Conservation (phyloP, 2,329 filamentous ascomycete genomes). For the Elsinoe ampelina region DNA sequence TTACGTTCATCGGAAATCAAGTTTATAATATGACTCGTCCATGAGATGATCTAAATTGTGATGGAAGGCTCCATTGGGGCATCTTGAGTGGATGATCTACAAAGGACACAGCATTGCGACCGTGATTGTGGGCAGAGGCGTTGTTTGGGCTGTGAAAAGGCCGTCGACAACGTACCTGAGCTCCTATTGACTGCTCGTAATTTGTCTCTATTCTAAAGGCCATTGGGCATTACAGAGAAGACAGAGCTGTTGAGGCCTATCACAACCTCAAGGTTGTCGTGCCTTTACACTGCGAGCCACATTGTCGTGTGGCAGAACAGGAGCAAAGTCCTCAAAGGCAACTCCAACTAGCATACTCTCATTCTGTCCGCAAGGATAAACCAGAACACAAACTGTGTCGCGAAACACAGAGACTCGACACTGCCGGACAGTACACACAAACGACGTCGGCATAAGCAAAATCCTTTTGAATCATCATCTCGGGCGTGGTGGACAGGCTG, state of each 20-base stretch:
- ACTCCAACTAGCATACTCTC: background rate
- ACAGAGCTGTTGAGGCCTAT: background rate
- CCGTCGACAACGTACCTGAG: constrained; percentile 7
- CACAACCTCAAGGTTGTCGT: background rate
- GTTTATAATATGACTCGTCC: constrained; percentile 3
- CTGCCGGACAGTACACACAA: background rate
- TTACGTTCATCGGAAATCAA: background rate
- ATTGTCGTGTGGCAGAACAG: background rate
- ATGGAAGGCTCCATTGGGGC: background rate
- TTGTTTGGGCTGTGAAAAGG: constrained; percentile 9
- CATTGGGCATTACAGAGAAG: constrained; percentile 4
- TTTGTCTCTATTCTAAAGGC: constrained; percentile 6
- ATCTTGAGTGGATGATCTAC: constrained; percentile 15
- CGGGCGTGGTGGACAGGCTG: background rate
- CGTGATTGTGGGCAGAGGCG: constrained; percentile 15
- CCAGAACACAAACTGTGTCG: background rate
- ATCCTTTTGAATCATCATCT: background rate
- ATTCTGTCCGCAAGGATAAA: background rate
- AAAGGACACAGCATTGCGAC: constrained; percentile 16
- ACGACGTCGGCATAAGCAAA: background rate
- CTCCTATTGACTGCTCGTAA: constrained; percentile 10
- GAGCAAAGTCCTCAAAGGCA: background rate
- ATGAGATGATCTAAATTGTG: constrained; percentile 10
- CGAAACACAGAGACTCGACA: background rate
- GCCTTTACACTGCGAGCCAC: background rate